Base-by-base conservation (phyloP, 305 asterid species). In the Solanum hybrid region DNA sequence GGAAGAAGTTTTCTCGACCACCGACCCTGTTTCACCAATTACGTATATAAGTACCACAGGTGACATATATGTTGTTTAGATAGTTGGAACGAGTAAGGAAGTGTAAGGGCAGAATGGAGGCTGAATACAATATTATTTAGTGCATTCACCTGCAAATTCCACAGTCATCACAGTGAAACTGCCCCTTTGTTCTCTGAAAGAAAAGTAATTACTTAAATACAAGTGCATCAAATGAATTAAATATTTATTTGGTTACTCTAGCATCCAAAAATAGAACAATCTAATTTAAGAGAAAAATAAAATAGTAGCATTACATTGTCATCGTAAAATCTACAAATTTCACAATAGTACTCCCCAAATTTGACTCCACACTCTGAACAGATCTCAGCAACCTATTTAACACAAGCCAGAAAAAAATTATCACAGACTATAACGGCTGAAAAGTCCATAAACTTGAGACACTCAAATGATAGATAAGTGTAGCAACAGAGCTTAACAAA, bases 121-220 rank as follows among this genome's bases (percentile, higher is more conserved):
- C 34, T 19, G 31, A 51, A 22, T 36, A 36, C 6, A 42, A 78
- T 75, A 88, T 77, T 42, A 85, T 79, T 81, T 75, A 85, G 71
- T 87, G 75, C 35, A 90, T 91, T 91, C 92, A 97, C 99, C 99
- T 95, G 93, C 99, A 97, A 91, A 97, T 97, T 88, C 99, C 98
- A 86, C 99, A 97, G 69, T 96, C 99, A 92, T 88, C 91, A 89
- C 99, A 97, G 88, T 97, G 99, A 89, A 95, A 97, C 93, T 96
- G 99, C 71, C 90, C 64, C 93, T 95, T 97, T 32, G 87, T 73
- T 88, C 91, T 92, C 99, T 95, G 94, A 80, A 89, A 91, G 89
- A 88, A 86, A 92, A 89, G 75, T 90, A 87, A 88, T 78, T 85
- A 86, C 60, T 90, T 87, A 66, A 34, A 72, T 87, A 90, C 90